Conservation (phyloP, 2,329 filamentous ascomycete genomes). For the Colletotrichum cordylinicola region DNA sequence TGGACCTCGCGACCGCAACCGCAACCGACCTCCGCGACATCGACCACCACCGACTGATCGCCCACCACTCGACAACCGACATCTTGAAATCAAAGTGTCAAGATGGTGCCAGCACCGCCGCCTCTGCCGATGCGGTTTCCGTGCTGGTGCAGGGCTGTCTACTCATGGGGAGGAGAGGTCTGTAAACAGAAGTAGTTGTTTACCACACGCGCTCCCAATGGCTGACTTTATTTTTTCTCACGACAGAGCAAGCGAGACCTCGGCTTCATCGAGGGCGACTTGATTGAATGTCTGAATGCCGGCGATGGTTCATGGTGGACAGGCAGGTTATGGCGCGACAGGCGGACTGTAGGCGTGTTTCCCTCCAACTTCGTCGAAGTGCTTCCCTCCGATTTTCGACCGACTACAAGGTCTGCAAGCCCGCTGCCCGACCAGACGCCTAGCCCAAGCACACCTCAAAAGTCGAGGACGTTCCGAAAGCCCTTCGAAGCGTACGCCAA, state of each 20-base stretch:
- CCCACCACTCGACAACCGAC: neutral
- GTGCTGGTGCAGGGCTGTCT: constrained; percentile 90
- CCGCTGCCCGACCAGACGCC: constrained; percentile 64
- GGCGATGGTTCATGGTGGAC: constrained; percentile 99
- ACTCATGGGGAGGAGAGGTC: constrained; percentile 92
- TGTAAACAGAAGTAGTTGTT: constrained; percentile 1
- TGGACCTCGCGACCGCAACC: neutral
- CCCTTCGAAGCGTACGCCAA: constrained; percentile 73
- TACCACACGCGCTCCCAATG: neutral
- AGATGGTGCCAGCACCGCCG: constrained; percentile 61
- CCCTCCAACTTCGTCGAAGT: constrained; percentile 98
- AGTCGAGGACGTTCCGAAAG: constrained; percentile 69
- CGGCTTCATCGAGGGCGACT: constrained; percentile 94
- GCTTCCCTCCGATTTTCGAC: constrained; percentile 83
- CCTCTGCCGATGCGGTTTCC: constrained; percentile 80
- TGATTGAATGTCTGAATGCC: constrained; percentile 98
- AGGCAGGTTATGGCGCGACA: constrained; percentile 86
- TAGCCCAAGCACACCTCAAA: constrained; percentile 61
- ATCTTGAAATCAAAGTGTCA: constrained; percentile 20
- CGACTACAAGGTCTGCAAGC: constrained; percentile 67
- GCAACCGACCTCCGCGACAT: neutral
- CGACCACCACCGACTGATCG: neutral
- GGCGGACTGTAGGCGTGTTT: constrained; percentile 89
- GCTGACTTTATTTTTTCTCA: constrained; percentile 27
- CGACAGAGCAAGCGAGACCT: constrained; percentile 84